Evolutionary conservation across 2,329 filamentous ascomycete genomes (phyloP), one percentile per base, ranked within the genome.

Genomic region (Fusarium sp.): DNA sequence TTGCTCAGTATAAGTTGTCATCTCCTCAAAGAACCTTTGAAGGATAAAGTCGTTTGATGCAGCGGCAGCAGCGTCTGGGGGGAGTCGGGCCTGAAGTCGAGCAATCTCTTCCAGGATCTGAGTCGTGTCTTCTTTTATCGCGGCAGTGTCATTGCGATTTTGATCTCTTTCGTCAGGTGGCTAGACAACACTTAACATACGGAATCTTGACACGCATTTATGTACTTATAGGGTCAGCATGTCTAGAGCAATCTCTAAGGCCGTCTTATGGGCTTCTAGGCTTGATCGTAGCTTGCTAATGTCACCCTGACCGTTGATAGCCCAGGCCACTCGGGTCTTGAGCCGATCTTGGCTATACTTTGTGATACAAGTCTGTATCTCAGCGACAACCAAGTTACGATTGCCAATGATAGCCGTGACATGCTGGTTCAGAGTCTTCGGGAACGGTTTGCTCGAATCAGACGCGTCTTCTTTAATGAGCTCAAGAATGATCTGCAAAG

Each of bases 251-350:
- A 72, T 22, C 7, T 69, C 71, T 1, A 74, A 2, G 3, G 71
- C 72, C 6, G 60, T 41, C 3, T 72, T 74, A 10, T 74, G 68
- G 3, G 64, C 64, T 10, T 74, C 72, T 8, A 74, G 4, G 4
- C 64, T 72, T 0, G 54, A 56, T 1, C 41, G 57, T 2, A 72
- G 56, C 41, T 66, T 74, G 3, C 52, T 62, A 50, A 74, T 66
- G 1, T 74, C 72, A 0, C 68, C 60, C 16, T 71, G 64, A 1
- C 72, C 71, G 22, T 61, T 64, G 0, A 69, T 58, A 0, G 22
- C 52, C 71, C 68, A 74, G 2, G 64, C 9, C 2, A 52, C 60
- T 24, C 14, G 66, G 4, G 10, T 74, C 9, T 22, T 74, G 1
- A 68, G 10, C 1, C 50, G n/a, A 0, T 52, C 68, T 24, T 66